These are phyloP conservation scores for Gentiana straminea DNA, from an alignment of 257 asterid species.

Conservation along the genomic window DNA sequence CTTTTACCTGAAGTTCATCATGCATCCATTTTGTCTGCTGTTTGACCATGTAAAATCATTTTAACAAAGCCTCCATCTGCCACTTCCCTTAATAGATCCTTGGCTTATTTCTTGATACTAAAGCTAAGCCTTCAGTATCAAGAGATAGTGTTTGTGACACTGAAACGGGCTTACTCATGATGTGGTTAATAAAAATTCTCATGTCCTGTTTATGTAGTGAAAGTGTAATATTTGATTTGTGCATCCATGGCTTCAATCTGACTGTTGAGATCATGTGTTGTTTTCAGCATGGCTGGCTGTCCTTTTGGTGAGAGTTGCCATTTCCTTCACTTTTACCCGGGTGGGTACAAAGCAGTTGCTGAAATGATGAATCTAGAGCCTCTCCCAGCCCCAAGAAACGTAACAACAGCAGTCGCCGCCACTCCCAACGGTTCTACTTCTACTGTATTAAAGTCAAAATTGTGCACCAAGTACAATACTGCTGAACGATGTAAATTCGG, in stretches of 20 bases:
- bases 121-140: too few species aligned
- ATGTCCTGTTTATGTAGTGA: slow-evolving; percentile 1
- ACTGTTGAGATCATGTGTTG: slow-evolving; percentile 5
- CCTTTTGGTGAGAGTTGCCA: slow-evolving; percentile 79
- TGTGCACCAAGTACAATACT: slow-evolving; percentile 66
- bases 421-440: slow-evolving; percentile 44
- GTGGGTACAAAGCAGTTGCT: slow-evolving; percentile 82
- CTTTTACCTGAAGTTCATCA: too few species aligned
- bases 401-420: slow-evolving; percentile 26
- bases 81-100: too few species aligned
- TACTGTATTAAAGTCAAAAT: slow-evolving; percentile 44
- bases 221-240: not conserved
- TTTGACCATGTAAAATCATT: too few species aligned
- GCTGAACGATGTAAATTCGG: slow-evolving; percentile 94
- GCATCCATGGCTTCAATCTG: not conserved
- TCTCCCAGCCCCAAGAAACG: slow-evolving; percentile 35
- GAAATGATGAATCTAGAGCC: slow-evolving; percentile 77
- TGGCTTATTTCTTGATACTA: too few species aligned
- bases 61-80: too few species aligned
- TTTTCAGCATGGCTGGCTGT: slow-evolving; percentile 60
- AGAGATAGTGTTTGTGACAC: too few species aligned
- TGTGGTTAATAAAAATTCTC: not conserved
- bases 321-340: slow-evolving; percentile 81
- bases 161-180: too few species aligned
- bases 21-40: too few species aligned